phyloP scores from a whole-genome alignment of 2,329 filamentous ascomycete species.

The Diaporthe destruens region DNA sequence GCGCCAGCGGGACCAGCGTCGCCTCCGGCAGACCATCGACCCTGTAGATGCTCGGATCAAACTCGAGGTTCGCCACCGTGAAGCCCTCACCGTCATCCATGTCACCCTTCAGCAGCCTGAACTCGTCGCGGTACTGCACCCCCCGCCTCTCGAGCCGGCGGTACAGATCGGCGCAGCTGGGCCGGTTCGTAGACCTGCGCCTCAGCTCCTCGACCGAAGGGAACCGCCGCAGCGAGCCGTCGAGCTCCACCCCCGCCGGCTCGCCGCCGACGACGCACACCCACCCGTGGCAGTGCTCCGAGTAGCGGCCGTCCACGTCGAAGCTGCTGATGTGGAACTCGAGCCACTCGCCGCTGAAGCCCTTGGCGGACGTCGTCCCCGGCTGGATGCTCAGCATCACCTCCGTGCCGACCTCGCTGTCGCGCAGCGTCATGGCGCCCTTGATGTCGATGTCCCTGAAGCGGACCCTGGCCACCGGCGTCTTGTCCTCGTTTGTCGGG shows the following conservation, averaged over 20 bases:
- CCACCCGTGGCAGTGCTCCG: slow-evolving; percentile 14
- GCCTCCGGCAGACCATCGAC: not conserved
- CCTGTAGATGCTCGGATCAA: slow-evolving; percentile 1
- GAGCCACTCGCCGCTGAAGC: slow-evolving; percentile 26
- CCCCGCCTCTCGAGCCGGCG: slow-evolving; percentile 8
- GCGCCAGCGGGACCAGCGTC: not conserved
- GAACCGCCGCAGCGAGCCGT: not conserved
- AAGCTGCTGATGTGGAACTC: slow-evolving; percentile 33
- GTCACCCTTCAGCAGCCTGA: not conserved
- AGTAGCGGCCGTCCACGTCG: slow-evolving; percentile 6
- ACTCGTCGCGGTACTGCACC: slow-evolving; percentile 18
- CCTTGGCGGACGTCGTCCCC: slow-evolving; percentile 37
- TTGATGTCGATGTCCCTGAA: slow-evolving; percentile 23
- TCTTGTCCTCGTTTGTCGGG: not conserved
- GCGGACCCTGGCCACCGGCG: not conserved
- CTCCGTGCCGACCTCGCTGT: slow-evolving; percentile 50
- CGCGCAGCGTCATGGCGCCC: slow-evolving; percentile 41
- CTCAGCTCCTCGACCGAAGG: slow-evolving; percentile 8
- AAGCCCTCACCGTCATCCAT: slow-evolving; percentile 15
- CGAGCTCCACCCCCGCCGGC: not conserved
- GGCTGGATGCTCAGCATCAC: slow-evolving; percentile 45
- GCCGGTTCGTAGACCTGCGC: not conserved
- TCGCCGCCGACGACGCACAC: not conserved
- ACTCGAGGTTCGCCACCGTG: not conserved
- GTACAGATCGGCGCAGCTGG: slow-evolving; percentile 17